phyloP scores from a whole-genome alignment of 441 rosid species.

The Theobroma grandiflorum region DNA sequence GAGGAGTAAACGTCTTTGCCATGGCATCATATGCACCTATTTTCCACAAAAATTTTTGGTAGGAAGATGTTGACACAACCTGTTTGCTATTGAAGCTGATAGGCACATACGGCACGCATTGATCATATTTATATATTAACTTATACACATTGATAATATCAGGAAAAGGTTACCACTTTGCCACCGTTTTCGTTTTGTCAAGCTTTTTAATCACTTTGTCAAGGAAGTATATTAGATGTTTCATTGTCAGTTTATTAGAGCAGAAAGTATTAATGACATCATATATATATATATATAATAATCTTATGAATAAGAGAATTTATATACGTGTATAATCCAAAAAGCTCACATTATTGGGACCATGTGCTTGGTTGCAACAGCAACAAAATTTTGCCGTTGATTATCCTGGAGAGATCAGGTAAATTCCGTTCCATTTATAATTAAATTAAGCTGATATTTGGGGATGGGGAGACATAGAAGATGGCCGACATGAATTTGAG shows the following conservation, averaged over 20 bases:
- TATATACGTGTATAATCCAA: neutral
- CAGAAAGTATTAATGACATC: neutral
- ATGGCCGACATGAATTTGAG: constrained; percentile 22
- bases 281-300: too few relatives aligned
- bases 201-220: too few relatives aligned
- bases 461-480: neutral
- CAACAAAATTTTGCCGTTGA: neutral
- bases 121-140: too few relatives aligned
- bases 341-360: neutral
- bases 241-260: too few relatives aligned
- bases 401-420: neutral
- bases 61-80: neutral
- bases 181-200: neutral
- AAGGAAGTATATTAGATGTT: too few relatives aligned
- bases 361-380: neutral
- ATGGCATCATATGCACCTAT: neutral
- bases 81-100: too few relatives aligned
- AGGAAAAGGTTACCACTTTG: neutral
- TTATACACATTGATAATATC: neutral
- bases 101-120: neutral
- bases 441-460: neutral
- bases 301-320: neutral
- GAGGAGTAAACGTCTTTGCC: neutral
- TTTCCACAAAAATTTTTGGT: neutral
- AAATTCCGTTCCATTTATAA: neutral